Base-by-base conservation (phyloP, 768 basidiomycete species). In the Rhodotorula paludigena region DNA sequence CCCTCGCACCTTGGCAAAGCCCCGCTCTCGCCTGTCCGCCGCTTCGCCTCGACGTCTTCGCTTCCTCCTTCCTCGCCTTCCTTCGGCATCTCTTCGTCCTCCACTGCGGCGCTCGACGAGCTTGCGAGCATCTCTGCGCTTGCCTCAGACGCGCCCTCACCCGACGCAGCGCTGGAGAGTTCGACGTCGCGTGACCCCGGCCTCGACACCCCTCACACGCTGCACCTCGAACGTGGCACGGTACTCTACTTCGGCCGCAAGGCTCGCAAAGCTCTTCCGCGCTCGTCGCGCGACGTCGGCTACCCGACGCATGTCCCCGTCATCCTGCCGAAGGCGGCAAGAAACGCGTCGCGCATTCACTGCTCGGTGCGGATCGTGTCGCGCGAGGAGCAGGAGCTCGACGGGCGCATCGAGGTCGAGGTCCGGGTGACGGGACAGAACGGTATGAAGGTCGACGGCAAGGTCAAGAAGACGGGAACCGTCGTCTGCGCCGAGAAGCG, bases 201-300 rank as follows among this genome's bases (percentile, higher is more conserved):
- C 28, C 33, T 51, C 41, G 60, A 55, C 5, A 48, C 60, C 3
- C 61, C 57, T 5, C 60, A 52, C 18, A 5, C 14, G 3, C 23
- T 68, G 11, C 36, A 52, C 23, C 66, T 72, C 39, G 71, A 64
- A 30, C 54, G 42, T 21, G 55, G 41, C 12, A 54, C 60, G 15
- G 60, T 65, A 3, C 57, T 72, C 33, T 64, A 68, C 52, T 72
- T 72, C 21, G 71, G 71, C 1, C 71, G 71, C 33, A 72, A 72
- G 38, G 71, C 66, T 35, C 68, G 68, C 39, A 62, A 66, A 32
- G 62, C 62, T 10, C 63, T 63, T 35, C 60, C 64, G 18, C 60
- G 56, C 38, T n/a, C n/a, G 25, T 35, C 60, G 52, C 35, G 10
- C 30, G 36, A 8, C 12, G 5, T 15, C 56, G 39, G 57, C 28